Base-by-base conservation (phyloP, 495 filamentous ascomycete genomes). In the Daldinia loculata region DNA sequence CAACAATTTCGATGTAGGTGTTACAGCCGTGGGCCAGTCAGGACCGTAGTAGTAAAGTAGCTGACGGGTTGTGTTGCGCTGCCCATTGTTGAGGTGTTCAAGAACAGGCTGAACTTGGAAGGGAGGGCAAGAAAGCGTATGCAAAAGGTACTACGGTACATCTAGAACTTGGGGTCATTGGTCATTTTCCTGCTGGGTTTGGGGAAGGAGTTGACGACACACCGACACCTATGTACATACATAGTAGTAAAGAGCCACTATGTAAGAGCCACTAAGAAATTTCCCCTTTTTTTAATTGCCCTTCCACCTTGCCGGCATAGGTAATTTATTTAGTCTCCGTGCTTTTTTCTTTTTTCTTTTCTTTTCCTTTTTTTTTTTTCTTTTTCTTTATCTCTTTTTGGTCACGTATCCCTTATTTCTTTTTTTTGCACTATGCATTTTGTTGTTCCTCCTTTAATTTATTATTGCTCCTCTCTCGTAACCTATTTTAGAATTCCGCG, bases 51-150 rank as follows among this genome's bases (percentile, higher is more conserved):
- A 59, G 29, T n/a, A 32, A 29, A 29, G 4, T 29, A 29, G 27
- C 27, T 26, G n/a, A 27, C 22, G 11, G 32, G 50, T 43, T 45
- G 51, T 26, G 56, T 34, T 29, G 32, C 63, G 69, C 27, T 63
- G 55, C 53, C 12, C 38, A 72, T 72, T 67, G 59, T 67, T 61
- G 69, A 67, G 69, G 61, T 64, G 26, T 67, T 68, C 15, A 53
- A 62, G 36, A 69, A 65, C 61, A 72, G 70, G 70, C 70, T 72
- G 70, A 72, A 72, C 60, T 72, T 38, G 61, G 52, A 34, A 56
- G 29, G n/a, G 52, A 29, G 17, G 30, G 8, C 6, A 56, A 30
- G 30, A 56, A 56, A 36, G 6, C 4, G 29, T 17, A 17, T 22
- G 41, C 9, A 48, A 48, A 48, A 48, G 41, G 41, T 48, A 48